Percentiles rank a stretch among this genome's conserved stretches.
Conservation (phyloP, 352 stramenopile genomes). For the Phytopythium helicoides region DNA sequence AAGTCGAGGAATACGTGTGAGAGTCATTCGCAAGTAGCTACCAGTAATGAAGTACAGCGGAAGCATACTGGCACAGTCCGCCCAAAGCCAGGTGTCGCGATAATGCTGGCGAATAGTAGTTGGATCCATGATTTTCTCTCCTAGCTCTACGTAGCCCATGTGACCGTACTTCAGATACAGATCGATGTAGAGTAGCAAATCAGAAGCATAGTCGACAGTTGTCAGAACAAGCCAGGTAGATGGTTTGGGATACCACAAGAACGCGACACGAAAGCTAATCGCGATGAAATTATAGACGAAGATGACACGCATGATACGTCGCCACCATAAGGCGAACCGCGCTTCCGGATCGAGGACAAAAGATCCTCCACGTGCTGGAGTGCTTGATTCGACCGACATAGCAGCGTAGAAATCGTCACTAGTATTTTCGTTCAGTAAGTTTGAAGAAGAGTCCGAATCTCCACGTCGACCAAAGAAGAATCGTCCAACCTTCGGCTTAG, state of each 20-base stretch:
- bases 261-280: slow-evolving; percentile 49
- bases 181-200: slow-evolving; percentile 35
- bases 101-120: slow-evolving; percentile 32
- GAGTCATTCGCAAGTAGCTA: slow-evolving; percentile 31
- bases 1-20: slow-evolving; percentile 36
- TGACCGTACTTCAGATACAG: slow-evolving; percentile 39
- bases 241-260: slow-evolving; percentile 24
- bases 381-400: slow-evolving; percentile 9
- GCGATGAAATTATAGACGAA: slow-evolving; percentile 55
- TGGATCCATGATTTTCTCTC: slow-evolving; percentile 38
- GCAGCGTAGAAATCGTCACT: too few relatives aligned
- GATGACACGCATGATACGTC: slow-evolving; percentile 43
- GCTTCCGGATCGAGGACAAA: slow-evolving; percentile 43
- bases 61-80: slow-evolving; percentile 43
- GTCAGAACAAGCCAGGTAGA: slow-evolving; percentile 29
- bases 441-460: neutral
- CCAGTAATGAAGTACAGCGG: slow-evolving; percentile 31
- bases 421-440: neutral
- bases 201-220: slow-evolving; percentile 32
- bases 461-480: slow-evolving; percentile 14
- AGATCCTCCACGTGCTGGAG: neutral
- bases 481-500: slow-evolving; percentile 39
- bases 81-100: slow-evolving; percentile 16
- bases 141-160: slow-evolving; percentile 37
- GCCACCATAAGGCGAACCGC: slow-evolving; percentile 49